A percentile compares a stretch with the other conserved stretches of the same genome.
Evolutionary conservation across 768 basidiomycete genomes (phyloP).

Genomic region (Gymnopilus junonius): DNA sequence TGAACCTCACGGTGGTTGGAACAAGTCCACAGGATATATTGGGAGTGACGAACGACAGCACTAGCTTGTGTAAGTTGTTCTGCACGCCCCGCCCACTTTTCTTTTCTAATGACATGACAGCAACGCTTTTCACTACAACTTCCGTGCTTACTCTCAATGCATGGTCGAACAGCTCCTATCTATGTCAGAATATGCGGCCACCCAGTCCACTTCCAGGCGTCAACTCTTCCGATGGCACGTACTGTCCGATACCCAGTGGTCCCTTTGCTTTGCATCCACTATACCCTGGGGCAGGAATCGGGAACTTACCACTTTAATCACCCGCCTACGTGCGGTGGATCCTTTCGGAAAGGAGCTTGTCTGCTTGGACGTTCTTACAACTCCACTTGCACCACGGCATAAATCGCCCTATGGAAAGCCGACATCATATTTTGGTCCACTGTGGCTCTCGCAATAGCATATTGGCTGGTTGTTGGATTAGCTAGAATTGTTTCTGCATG

Average conservation of each 20-base stretch:
- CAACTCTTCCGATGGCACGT: constrained; percentile 42
- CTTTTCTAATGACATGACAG: constrained; percentile 37
- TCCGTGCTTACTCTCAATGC: constrained; percentile 79
- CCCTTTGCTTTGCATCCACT: constrained; percentile 79
- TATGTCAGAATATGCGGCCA: constrained; percentile 82
- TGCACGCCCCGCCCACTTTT: constrained; percentile 17
- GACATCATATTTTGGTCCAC: constrained; percentile 73
- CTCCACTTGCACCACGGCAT: constrained; percentile 70
- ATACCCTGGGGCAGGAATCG: constrained; percentile 69
- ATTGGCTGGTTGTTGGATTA: constrained; percentile 81
- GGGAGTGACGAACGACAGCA: constrained; percentile 61
- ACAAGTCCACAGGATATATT: constrained; percentile 59
- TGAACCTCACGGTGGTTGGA: constrained; percentile 80
- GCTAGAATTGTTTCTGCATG: constrained; percentile 87
- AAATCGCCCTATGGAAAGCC: constrained; percentile 65
- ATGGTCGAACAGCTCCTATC: constrained; percentile 69
- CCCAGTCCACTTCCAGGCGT: constrained; percentile 68
- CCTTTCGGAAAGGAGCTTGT: constrained; percentile 80
- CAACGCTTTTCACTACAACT: constrained; percentile 87
- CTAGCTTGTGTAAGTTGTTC: constrained; percentile 64
- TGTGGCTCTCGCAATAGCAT: constrained; percentile 74
- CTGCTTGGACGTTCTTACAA: constrained; percentile 79
- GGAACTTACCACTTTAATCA: constrained; percentile 82
- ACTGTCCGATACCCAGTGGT: constrained; percentile 83
- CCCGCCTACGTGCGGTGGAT: constrained; percentile 88